phyloP scores from a whole-genome alignment of 2,329 filamentous ascomycete species.

The Dactylellina haptotyla region DNA sequence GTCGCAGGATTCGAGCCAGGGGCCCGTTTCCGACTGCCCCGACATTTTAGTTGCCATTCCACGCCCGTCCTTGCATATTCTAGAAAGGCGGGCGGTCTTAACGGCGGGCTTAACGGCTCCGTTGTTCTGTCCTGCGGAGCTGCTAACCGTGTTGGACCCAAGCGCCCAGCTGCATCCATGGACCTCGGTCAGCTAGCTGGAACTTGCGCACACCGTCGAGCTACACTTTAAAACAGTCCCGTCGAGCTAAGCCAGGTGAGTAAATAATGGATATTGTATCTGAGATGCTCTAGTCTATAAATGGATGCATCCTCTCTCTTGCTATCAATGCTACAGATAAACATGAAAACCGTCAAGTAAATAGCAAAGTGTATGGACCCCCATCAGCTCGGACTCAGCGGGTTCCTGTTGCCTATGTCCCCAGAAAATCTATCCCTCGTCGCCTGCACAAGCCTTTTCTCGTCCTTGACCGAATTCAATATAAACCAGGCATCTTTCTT shows the following conservation, averaged over 20 bases:
- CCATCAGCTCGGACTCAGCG: constrained; percentile 2
- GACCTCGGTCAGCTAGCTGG: too few species aligned
- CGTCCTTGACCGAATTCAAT: constrained; percentile 78
- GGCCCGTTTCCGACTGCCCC: constrained; percentile 28
- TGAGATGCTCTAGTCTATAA: too few species aligned
- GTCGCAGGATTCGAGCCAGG: constrained; percentile 22
- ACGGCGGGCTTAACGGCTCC: constrained; percentile 36
- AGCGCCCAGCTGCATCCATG: neutral
- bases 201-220: too few species aligned
- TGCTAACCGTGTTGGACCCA: neutral
- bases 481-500: constrained; percentile 99
- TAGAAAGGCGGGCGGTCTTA: constrained; percentile 37
- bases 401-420: constrained; percentile 19
- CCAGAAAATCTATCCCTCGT: constrained; percentile 40
- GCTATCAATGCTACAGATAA: neutral
- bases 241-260: too few species aligned
- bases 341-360: neutral
- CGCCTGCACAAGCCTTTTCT: constrained; percentile 62
- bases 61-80: constrained; percentile 38
- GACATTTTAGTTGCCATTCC: constrained; percentile 23
- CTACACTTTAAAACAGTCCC: too few species aligned
- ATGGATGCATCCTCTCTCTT: too few species aligned
- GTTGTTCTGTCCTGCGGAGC: constrained; percentile 12
- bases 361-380: neutral
- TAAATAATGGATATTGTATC: too few species aligned